phyloP scores from a whole-genome alignment of 345 rosid genomes.

The Firmiana major region DNA sequence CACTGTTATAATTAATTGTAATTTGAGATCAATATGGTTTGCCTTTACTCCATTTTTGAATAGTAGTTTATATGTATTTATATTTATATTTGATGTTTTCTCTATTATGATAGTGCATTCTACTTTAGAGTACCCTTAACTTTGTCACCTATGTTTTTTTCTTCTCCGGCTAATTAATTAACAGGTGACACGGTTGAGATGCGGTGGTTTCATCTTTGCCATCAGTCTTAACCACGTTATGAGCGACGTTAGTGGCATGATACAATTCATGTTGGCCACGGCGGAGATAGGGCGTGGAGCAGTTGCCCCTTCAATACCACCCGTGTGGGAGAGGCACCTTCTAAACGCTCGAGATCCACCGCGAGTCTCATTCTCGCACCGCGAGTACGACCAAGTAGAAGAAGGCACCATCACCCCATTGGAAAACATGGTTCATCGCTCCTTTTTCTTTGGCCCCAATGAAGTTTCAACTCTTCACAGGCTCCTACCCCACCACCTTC shows the following conservation, averaged over 20 bases:
- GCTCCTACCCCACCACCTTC: conserved; percentile 2
- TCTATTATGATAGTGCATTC: no score
- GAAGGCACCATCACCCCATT: no score
- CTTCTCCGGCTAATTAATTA: no score
- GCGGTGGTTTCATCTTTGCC: conserved; percentile 20
- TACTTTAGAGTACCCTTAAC: no score
- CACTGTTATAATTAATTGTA: no score
- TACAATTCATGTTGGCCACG: conserved; percentile 3
- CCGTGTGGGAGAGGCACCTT: conserved; percentile 17
- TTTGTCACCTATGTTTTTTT: no score
- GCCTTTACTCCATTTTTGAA: no score
- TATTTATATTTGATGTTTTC: no score
- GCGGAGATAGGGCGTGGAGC: conserved; percentile 13
- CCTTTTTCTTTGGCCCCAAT: conserved; percentile 17
- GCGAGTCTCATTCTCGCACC: not conserved
- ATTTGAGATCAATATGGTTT: no score
- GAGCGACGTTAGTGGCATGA: not conserved
- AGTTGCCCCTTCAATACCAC: not conserved
- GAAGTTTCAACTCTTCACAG: not conserved
- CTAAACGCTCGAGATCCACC: conserved; percentile 14
- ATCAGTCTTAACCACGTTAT: conserved; percentile 6
- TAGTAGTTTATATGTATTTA: no score
- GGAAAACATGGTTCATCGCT: not conserved
- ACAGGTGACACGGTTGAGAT: conserved; percentile 14
- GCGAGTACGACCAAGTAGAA: not conserved